Conservation (phyloP, 495 filamentous ascomycete genomes). For the Echria macrotheca region DNA sequence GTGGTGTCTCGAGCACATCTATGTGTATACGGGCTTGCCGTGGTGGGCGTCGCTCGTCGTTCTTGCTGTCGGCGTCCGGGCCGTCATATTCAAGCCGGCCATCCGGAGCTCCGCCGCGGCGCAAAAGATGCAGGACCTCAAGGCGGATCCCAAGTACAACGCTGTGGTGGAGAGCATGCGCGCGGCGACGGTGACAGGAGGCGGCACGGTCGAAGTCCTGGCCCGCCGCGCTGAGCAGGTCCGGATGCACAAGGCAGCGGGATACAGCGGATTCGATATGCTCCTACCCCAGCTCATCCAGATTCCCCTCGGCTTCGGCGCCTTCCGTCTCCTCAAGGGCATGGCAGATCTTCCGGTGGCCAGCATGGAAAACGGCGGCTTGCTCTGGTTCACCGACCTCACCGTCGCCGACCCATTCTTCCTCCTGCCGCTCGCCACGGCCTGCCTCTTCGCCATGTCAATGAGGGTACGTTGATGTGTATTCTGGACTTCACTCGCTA, state of each 20-base stretch:
- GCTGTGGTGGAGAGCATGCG: constrained; percentile 44
- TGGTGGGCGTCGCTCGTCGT: constrained; percentile 76
- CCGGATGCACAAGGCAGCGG: constrained; percentile 45
- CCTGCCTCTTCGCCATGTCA: constrained; percentile 45
- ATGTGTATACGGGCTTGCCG: constrained; percentile 64
- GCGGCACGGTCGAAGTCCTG: constrained; percentile 41
- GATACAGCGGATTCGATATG: constrained; percentile 47
- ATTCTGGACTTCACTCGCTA: not conserved
- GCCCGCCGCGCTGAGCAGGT: constrained; percentile 40
- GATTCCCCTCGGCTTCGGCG: constrained; percentile 68
- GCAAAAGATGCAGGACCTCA: constrained; percentile 50
- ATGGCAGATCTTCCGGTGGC: constrained; percentile 80
- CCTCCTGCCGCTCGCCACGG: constrained; percentile 59
- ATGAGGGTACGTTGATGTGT: constrained; percentile 50
- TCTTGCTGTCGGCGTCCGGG: constrained; percentile 59
- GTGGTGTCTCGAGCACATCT: constrained; percentile 72
- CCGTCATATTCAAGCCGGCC: constrained; percentile 57
- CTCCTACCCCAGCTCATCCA: constrained; percentile 60
- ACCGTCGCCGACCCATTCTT: constrained; percentile 70
- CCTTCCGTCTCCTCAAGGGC: constrained; percentile 66
- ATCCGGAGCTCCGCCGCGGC: constrained; percentile 53
- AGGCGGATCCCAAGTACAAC: constrained; percentile 41
- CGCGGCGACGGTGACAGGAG: constrained; percentile 36
- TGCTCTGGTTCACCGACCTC: constrained; percentile 75
- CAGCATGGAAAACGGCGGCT: constrained; percentile 60